Conservation (phyloP, 2,329 filamentous ascomycete species). For the Lanzia echinophila region DNA sequence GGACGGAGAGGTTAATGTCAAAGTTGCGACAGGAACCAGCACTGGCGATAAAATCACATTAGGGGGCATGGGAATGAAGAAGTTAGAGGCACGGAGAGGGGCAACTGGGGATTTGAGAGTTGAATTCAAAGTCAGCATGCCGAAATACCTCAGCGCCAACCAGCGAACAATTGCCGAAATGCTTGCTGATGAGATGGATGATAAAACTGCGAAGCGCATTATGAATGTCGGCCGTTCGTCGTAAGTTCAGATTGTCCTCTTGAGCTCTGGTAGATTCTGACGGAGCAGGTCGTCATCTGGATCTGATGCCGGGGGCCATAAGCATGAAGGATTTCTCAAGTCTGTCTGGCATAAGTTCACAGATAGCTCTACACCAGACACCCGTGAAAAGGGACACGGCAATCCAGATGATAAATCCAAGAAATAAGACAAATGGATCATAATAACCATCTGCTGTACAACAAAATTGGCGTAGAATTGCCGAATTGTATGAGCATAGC, state of each 20-base stretch:
- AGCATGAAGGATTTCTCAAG: slow-evolving; percentile 86
- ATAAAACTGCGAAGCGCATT: slow-evolving; percentile 83
- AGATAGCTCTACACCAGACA: slow-evolving; percentile 40
- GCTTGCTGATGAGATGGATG: slow-evolving; percentile 91
- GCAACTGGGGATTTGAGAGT: slow-evolving; percentile 78
- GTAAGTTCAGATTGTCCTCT: slow-evolving; percentile 36
- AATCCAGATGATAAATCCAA: slow-evolving; percentile 6
- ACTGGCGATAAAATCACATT: slow-evolving; percentile 90
- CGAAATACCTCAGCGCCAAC: slow-evolving; percentile 86
- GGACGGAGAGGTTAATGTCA: slow-evolving; percentile 83
- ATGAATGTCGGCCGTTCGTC: slow-evolving; percentile 67
- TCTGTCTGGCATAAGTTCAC: slow-evolving; percentile 88
- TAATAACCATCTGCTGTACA: slow-evolving; percentile 3
- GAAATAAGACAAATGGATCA: no score
- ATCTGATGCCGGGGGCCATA: slow-evolving; percentile 42
- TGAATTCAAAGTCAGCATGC: slow-evolving; percentile 92
- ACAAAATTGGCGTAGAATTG: neutral
- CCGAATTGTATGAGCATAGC: slow-evolving; percentile 1
- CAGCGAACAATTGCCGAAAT: slow-evolving; percentile 92
- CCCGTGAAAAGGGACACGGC: slow-evolving; percentile 9
- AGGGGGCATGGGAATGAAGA: slow-evolving; percentile 89
- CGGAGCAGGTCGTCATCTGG: slow-evolving; percentile 10
- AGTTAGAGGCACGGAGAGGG: slow-evolving; percentile 60
- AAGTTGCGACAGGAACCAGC: slow-evolving; percentile 82
- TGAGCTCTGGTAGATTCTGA: slow-evolving; percentile 13